Evolutionary conservation across 192 early-diverging fungal genomes (phyloP).

Genomic region (Backusella circina): DNA sequence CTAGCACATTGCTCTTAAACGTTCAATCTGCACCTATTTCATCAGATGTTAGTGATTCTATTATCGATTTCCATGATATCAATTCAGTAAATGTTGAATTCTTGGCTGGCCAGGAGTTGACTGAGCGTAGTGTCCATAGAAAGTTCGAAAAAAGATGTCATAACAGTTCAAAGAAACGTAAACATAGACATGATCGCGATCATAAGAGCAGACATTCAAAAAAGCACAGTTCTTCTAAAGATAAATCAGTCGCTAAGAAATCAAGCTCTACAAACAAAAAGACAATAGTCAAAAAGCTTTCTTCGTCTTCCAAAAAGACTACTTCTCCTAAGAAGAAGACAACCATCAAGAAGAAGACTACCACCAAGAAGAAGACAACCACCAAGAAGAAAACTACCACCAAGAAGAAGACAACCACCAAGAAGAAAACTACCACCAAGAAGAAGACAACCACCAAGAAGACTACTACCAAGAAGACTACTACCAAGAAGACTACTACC

Average conservation of each 20-base stretch:
- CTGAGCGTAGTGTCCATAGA: not conserved
- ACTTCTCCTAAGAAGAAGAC: not conserved
- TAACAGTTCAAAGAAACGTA: not conserved
- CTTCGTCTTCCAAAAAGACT: not conserved
- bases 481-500: not conserved
- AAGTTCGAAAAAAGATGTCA: constrained; percentile 2
- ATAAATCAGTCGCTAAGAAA: not conserved
- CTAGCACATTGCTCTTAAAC: not conserved
- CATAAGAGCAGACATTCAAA: not conserved
- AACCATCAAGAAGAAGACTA: not conserved
- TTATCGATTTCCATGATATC: not conserved
- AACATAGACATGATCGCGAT: not conserved
- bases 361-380: not conserved
- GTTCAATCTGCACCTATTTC: not conserved
- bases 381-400: not conserved
- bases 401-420: not conserved
- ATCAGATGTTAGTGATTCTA: not conserved
- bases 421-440: not conserved
- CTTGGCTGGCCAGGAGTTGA: constrained; percentile 6
- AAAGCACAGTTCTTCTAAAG: not conserved
- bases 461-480: not conserved
- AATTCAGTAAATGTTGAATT: not conserved
- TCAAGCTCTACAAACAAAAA: not conserved
- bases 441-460: not conserved
- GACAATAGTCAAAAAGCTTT: not conserved